Evolutionary conservation across 129 eudicot genomes (phyloP), one percentile per base, ranked within the genome.

Genomic region (Mikania micrantha): DNA sequence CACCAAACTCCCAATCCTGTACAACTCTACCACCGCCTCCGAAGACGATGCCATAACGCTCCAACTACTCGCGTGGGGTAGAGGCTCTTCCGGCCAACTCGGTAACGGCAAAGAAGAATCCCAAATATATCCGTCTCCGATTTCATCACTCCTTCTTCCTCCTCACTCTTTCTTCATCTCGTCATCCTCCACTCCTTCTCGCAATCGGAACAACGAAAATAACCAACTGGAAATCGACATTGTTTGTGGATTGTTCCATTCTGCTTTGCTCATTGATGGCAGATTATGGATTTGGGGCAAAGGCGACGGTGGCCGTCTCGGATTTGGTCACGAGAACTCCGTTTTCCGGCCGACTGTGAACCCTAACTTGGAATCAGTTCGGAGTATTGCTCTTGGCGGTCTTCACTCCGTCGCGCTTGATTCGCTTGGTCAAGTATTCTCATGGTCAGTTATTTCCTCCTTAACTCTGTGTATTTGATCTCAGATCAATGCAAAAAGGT

Each of bases 261-360:
- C 96, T 5, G 87, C 82, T 2, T 66, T 79, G 78, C 19, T 83
- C 60, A 84, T 93, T 24, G 90, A 93, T 69, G 96, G 93, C 19
- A 78, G 72, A 64, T 57, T 90, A 9, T 93, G 99, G 96, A 80
- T 93, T 76, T 93, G 99, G 99, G 99, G 99, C 1, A 93, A 93
- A 78, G 99, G 99, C 16, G 99, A 93, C 64, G 99, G 96, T 11
- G 99, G 99, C 1, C 77, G 99, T 21, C 79, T 93, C 0, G 99
- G 99, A 28, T 76, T 86, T 56, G 99, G 92, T 29, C 76, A 93
- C 58, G 99, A 93, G 65, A 64, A 84, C 31, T 17, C 93, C 1
- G 70, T 77, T n/a, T 86, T 83, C 35, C 85, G 83, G 3, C 96
- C 99, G 7, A 81, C 83, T 12, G 39, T 80, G 52, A 93, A 89